phyloP scores from a whole-genome alignment of 108 stramenopile genomes.

The Poteriospumella lacustris region DNA sequence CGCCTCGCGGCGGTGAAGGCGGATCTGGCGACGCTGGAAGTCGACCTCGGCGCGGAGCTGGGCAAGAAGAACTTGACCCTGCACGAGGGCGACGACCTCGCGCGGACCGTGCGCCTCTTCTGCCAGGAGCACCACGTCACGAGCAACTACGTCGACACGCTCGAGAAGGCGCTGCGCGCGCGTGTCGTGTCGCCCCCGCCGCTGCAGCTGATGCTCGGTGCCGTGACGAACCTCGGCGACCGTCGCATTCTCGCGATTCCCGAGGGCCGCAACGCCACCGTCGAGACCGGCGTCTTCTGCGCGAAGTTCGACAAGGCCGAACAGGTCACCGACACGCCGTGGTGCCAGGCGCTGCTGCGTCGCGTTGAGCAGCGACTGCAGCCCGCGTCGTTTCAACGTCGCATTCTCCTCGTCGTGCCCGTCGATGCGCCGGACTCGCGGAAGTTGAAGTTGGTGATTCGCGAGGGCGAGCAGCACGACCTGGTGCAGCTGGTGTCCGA shows the following conservation, averaged over 20 bases:
- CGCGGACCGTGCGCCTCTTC: background rate
- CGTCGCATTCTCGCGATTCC: conserved; percentile 2
- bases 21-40: background rate
- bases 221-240: background rate
- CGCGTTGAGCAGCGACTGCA: background rate
- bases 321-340: background rate
- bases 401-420: background rate
- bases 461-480: conserved; percentile 24
- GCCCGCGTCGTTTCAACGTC: background rate
- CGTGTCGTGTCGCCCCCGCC: background rate
- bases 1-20: background rate
- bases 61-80: conserved; percentile 12
- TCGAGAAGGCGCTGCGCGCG: conserved; percentile 4
- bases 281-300: conserved; percentile 20
- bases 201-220: background rate
- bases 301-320: background rate
- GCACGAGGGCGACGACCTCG: background rate
- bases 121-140: background rate
- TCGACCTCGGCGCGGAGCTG: background rate
- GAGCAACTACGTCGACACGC: background rate
- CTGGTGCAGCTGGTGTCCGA: conserved; percentile 1
- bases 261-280: background rate
- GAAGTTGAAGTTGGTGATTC: conserved; percentile 9
- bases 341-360: background rate
- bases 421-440: conserved; percentile 19